phyloP scores from a whole-genome alignment of 2,329 filamentous ascomycete genomes.

The Ploettnerulaceae sp. region DNA sequence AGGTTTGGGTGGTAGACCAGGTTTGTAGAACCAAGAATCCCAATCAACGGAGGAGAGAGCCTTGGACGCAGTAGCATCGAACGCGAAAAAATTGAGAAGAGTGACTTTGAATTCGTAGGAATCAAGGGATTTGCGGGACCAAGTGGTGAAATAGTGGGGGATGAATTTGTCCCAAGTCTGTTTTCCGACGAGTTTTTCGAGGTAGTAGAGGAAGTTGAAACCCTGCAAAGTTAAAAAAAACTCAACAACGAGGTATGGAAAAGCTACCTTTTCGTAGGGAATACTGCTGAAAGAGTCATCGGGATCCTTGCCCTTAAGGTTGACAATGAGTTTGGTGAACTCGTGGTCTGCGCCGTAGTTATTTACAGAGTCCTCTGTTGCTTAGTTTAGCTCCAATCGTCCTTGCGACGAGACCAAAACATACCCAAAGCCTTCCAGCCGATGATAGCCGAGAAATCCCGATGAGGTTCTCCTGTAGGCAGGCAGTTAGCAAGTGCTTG shows the following conservation, averaged over 20 bases:
- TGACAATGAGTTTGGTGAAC: slow-evolving; percentile 86
- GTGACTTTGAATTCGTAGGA: slow-evolving; percentile 92
- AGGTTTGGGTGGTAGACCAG: slow-evolving; percentile 85
- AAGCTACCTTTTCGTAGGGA: slow-evolving; percentile 73
- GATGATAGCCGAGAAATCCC: slow-evolving; percentile 92
- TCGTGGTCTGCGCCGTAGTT: slow-evolving; percentile 79
- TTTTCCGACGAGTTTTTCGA: slow-evolving; percentile 80
- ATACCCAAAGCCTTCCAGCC: slow-evolving; percentile 70
- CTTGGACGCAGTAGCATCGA: slow-evolving; percentile 55
- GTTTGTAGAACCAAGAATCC: slow-evolving; percentile 84
- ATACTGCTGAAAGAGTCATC: slow-evolving; percentile 92
- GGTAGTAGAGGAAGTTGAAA: slow-evolving; percentile 86
- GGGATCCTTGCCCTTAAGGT: slow-evolving; percentile 85
- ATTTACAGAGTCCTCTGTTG: slow-evolving; percentile 66
- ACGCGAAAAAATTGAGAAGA: slow-evolving; percentile 76
- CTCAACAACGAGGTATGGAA: background rate
- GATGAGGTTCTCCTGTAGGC: slow-evolving; percentile 75
- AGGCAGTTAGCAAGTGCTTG: too few relatives aligned
- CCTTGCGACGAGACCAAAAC: slow-evolving; percentile 14
- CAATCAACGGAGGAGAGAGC: slow-evolving; percentile 76
- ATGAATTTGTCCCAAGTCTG: slow-evolving; percentile 94
- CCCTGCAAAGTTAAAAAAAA: slow-evolving; percentile 42
- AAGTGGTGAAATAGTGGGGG: slow-evolving; percentile 86
- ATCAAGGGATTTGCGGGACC: slow-evolving; percentile 81
- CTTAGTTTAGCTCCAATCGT: slow-evolving; percentile 5